phyloP scores from a whole-genome alignment of 768 basidiomycete species.

The Zangia roseola region DNA sequence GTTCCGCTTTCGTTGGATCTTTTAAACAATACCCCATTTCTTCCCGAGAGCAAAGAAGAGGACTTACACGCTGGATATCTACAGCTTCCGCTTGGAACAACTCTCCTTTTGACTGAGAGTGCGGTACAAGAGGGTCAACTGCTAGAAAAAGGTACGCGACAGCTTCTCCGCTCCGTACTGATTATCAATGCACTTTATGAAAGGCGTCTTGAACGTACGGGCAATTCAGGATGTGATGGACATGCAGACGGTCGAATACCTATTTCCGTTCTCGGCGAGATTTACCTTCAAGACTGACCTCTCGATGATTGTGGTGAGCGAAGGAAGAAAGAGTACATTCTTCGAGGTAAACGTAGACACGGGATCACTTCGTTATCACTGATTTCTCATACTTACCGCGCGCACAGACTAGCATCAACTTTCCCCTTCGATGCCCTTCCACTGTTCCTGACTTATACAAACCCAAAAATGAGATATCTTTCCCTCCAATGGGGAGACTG shows the following conservation, averaged over 20 bases:
- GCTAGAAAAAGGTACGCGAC: constrained; percentile 42
- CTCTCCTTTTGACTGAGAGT: constrained; percentile 63
- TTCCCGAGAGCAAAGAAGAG: constrained; percentile 65
- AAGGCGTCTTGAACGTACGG: constrained; percentile 64
- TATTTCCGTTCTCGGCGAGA: constrained; percentile 67
- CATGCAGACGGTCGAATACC: constrained; percentile 66
- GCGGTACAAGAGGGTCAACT: constrained; percentile 69
- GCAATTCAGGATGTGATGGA: constrained; percentile 63
- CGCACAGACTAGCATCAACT: constrained; percentile 54
- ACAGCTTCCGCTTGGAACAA: constrained; percentile 64
- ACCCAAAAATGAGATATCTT: constrained; percentile 36
- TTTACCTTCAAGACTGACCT: constrained; percentile 75
- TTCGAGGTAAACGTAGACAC: constrained; percentile 50
- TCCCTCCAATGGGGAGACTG: constrained; percentile 50
- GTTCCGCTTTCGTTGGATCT: constrained; percentile 62
- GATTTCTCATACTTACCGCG: background rate
- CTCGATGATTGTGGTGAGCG: constrained; percentile 57
- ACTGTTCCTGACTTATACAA: constrained; percentile 48
- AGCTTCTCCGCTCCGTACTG: background rate
- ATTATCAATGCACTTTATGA: background rate
- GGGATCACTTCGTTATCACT: background rate
- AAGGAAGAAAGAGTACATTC: constrained; percentile 70
- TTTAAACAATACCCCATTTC: constrained; percentile 58
- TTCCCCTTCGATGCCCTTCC: constrained; percentile 45
- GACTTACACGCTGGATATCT: constrained; percentile 74